Evolutionary conservation across 495 filamentous ascomycete species (phyloP).

Genomic region (Penicillium atrosanguineum): DNA sequence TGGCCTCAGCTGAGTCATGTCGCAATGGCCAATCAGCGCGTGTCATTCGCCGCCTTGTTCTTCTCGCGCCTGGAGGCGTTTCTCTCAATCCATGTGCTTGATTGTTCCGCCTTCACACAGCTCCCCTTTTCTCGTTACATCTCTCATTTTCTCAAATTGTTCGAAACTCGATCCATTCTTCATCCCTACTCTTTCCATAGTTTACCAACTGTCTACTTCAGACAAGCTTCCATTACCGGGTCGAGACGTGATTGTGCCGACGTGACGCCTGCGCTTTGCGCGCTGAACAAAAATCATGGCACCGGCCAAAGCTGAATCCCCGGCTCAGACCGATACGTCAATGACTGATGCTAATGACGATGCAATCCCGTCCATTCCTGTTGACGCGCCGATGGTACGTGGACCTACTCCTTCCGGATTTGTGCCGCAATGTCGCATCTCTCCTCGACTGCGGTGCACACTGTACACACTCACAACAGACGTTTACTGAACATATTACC

Average conservation of each 20-base stretch:
- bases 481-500: constrained; percentile 6
- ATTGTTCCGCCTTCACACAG: constrained; percentile 2
- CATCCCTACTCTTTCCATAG: constrained; percentile 1
- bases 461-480: background rate
- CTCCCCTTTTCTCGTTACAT: background rate
- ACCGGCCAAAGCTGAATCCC: constrained; percentile 49
- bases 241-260: constrained; percentile 17
- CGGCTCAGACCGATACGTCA: constrained; percentile 51
- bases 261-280: constrained; percentile 26
- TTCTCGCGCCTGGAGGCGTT: constrained; percentile 34
- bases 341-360: constrained; percentile 63
- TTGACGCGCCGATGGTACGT: constrained; percentile 50
- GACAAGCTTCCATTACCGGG: constrained; percentile 4
- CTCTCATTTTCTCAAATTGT: background rate
- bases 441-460: background rate
- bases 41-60: constrained; percentile 30
- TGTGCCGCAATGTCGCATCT: background rate
- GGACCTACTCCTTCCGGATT: background rate
- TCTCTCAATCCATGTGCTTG: constrained; percentile 9
- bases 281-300: constrained; percentile 52
- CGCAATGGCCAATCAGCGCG: constrained; percentile 37
- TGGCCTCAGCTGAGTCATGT: constrained; percentile 28
- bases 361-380: constrained; percentile 39
- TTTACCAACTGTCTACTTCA: constrained; percentile 3
- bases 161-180: constrained; percentile 5